Evolutionary conservation across 2,329 filamentous ascomycete genomes (phyloP).

Genomic region (Microthyrium microscopicum): DNA sequence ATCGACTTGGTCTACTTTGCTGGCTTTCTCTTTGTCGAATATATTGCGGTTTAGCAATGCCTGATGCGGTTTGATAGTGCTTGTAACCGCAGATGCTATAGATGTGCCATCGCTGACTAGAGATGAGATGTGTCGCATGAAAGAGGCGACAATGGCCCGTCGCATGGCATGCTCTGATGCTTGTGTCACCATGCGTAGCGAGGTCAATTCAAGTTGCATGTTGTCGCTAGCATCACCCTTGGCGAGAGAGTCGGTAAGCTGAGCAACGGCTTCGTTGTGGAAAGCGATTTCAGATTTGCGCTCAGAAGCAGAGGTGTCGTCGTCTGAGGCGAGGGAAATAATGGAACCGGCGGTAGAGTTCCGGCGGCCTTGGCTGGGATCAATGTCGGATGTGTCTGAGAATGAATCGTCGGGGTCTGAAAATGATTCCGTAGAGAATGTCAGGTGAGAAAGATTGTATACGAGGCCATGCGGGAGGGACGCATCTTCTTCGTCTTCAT

Average conservation of each 20-base stretch:
- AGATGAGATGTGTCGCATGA: conserved; percentile 65
- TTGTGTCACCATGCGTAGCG: conserved; percentile 69
- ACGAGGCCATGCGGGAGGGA: neutral
- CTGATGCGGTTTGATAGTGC: conserved; percentile 30
- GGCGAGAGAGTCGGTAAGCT: conserved; percentile 71
- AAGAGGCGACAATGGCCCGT: conserved; percentile 67
- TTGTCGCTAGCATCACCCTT: conserved; percentile 59
- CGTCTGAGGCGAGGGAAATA: conserved; percentile 53
- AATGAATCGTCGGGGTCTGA: conserved; percentile 43
- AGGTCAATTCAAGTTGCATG: conserved; percentile 85
- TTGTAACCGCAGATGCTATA: conserved; percentile 12
- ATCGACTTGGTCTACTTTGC: conserved; percentile 55
- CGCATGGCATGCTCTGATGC: conserved; percentile 82
- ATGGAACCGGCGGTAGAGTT: conserved; percentile 54
- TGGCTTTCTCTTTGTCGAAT: conserved; percentile 35
- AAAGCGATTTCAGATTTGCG: conserved; percentile 36
- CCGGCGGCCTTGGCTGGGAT: conserved; percentile 21
- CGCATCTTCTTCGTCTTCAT: conserved; percentile 42
- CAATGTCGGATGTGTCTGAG: conserved; percentile 26
- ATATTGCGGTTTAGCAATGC: conserved; percentile 42
- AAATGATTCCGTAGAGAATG: conserved; percentile 37
- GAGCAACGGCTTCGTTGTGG: conserved; percentile 72
- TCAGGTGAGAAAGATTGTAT: neutral
- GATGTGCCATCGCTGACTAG: conserved; percentile 22
- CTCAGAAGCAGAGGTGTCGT: conserved; percentile 30